Percentiles rank a stretch among this genome's conserved stretches.
These are phyloP conservation scores for Tuber indicum DNA, from an alignment of 495 filamentous ascomycete species.

Conservation along the genomic window DNA sequence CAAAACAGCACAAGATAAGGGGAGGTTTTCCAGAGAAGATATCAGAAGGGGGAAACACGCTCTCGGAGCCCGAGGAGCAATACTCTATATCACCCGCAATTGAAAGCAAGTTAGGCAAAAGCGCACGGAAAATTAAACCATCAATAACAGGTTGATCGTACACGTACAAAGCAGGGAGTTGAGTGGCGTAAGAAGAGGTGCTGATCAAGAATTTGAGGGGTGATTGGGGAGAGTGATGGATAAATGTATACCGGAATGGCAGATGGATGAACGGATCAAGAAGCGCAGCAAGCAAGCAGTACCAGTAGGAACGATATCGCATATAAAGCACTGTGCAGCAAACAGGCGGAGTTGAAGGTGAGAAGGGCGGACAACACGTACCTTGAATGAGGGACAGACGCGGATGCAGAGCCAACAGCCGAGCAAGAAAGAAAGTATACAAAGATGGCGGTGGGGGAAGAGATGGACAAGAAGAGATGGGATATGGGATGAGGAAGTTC, in stretches of 20 bases:
- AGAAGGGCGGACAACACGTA: not conserved
- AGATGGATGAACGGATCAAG: not conserved
- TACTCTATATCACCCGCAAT: not conserved
- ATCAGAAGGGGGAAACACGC: constrained; percentile 16
- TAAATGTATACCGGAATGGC: not conserved
- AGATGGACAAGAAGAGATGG: not conserved
- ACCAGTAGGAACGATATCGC: not conserved
- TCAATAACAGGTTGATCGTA: not conserved
- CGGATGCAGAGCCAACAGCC: not conserved
- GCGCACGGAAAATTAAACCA: not conserved
- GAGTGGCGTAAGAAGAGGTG: not conserved
- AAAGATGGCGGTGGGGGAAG: not conserved
- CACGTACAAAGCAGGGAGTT: not conserved
- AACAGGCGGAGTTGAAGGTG: not conserved
- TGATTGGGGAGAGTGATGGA: not conserved
- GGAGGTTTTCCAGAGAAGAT: not conserved
- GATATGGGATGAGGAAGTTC: not conserved
- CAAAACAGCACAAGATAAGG: not conserved
- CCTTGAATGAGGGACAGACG: not conserved
- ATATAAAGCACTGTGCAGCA: not conserved
- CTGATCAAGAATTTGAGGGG: not conserved
- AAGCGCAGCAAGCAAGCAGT: not conserved
- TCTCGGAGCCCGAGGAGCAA: not conserved
- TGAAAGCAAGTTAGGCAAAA: not conserved
- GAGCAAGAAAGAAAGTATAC: not conserved